A percentile compares a stretch with the other conserved stretches of the same genome.
Conservation (phyloP, 805 yeast species). For the Schwanniomyces sp. region DNA sequence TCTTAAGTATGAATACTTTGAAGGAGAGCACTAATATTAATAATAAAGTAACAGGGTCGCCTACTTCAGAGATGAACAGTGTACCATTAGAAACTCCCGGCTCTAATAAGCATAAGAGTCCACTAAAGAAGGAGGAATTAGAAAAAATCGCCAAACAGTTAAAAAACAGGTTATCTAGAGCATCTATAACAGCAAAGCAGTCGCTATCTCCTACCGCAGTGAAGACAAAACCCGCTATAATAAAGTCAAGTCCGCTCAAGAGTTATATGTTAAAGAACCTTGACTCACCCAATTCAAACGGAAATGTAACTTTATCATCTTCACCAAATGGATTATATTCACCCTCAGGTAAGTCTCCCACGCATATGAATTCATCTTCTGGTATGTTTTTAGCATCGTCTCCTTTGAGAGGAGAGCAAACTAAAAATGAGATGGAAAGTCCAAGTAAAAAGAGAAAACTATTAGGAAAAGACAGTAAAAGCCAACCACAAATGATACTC, state of each 20-base stretch:
- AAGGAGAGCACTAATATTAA: slow-evolving; percentile 18
- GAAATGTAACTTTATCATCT: slow-evolving; percentile 19
- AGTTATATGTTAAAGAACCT: slow-evolving; percentile 25
- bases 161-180: slow-evolving; percentile 40
- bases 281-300: slow-evolving; percentile 16
- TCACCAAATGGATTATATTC: slow-evolving; percentile 34
- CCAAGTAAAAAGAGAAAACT: slow-evolving; percentile 28
- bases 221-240: slow-evolving; percentile 4
- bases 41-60: slow-evolving; percentile 13
- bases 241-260: slow-evolving; percentile 28
- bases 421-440: slow-evolving; percentile 20
- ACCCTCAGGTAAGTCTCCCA: slow-evolving; percentile 40
- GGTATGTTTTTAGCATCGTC: slow-evolving; percentile 35
- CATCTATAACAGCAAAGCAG: slow-evolving; percentile 45
- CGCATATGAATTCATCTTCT: slow-evolving; percentile 36
- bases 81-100: slow-evolving; percentile 1
- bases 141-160: slow-evolving; percentile 45
- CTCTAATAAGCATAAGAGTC: slow-evolving; percentile 26
- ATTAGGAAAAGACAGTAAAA: slow-evolving; percentile 9
- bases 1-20: slow-evolving; percentile 19
- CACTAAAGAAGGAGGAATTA: slow-evolving; percentile 43
- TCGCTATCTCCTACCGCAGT: slow-evolving; percentile 17
- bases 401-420: slow-evolving; percentile 23
- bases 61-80: slow-evolving; percentile 6
- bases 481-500: slow-evolving; percentile 26